Percentiles rank a stretch among this genome's conserved stretches.
phyloP scores from a whole-genome alignment of 306 rosid species.

The Mucuna pruriens region DNA sequence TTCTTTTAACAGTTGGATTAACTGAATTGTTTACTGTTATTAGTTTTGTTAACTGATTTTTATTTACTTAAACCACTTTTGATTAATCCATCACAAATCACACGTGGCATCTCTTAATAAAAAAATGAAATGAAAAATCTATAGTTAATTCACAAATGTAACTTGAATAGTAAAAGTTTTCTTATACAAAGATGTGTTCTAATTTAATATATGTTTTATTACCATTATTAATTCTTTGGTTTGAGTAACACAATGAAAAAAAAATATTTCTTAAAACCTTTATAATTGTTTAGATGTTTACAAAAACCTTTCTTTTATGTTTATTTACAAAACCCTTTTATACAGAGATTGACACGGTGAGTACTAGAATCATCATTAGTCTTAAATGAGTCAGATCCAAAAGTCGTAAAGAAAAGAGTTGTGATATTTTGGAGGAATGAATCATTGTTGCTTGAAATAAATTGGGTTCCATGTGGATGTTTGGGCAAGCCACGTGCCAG shows the following conservation, averaged over 20 bases:
- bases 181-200: not conserved
- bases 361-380: not conserved
- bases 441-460: conserved; percentile 16
- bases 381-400: conserved; percentile 26
- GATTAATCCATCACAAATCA: no score
- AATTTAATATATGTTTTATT: no score
- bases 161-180: no score
- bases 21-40: no score
- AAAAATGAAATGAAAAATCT: no score
- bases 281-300: not conserved
- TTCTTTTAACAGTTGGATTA: no score
- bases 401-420: not conserved
- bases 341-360: not conserved
- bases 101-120: no score
- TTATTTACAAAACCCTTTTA: not conserved
- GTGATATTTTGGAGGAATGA: conserved; percentile 23
- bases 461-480: conserved; percentile 41
- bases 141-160: no score
- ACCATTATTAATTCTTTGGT: not conserved
- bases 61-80: no score
- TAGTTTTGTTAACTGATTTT: no score
- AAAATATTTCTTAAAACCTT: no score
- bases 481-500: conserved; percentile 36
- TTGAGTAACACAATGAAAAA: not conserved
- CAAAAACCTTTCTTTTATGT: not conserved